Base-by-base conservation (phyloP, 768 basidiomycete species). In the Gymnopilus junonius region DNA sequence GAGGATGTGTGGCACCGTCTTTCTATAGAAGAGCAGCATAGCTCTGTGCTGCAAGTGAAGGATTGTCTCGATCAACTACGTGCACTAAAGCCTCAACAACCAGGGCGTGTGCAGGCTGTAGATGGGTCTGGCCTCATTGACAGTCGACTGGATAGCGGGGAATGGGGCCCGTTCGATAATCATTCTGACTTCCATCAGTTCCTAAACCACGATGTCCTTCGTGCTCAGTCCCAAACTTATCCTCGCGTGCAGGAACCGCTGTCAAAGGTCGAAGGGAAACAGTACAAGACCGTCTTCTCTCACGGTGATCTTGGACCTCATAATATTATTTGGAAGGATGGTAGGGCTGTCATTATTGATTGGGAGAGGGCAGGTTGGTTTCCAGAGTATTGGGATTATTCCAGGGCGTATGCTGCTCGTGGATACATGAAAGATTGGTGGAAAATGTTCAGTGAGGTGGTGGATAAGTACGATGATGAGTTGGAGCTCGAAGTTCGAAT, bases 261-360 rank as follows among this genome's bases (percentile, higher is more conserved):
- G 14, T 32, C 55, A 17, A 65, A 58, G 27, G 43, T 53, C 14
- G 10, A 27, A 32, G 55, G 32, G 40, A 58, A 40, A 31, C 29
- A 25, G 20, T 68, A 65, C 29, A 53, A 32, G 50, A 65, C 58
- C 4, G 61, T 65, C 35, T 68, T 65, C 58, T 35, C 64, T 25
- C 69, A 67, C 53, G 65, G 65, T n/a, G 65, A 67, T 59, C 34
- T 67, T n/a, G 61, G 64, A 34, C 64, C 69, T 34, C 55, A 66
- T 37, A 67, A 67, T 39, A 66, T 66, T 34, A 43, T 70, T 20
- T 65, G 61, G 53, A 63, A 46, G 42, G 53, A 65, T 34, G 64
- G 61, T 1, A 51, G 34, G 20, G 62, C 65, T 35, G 55, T 55
- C 1, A 50, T 69, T 35, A 69, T 67, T 34, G 66, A 69, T 39